Evolutionary conservation across 371 early-diverging fungal species (phyloP).

Genomic region (Syncephalis fuscata): DNA sequence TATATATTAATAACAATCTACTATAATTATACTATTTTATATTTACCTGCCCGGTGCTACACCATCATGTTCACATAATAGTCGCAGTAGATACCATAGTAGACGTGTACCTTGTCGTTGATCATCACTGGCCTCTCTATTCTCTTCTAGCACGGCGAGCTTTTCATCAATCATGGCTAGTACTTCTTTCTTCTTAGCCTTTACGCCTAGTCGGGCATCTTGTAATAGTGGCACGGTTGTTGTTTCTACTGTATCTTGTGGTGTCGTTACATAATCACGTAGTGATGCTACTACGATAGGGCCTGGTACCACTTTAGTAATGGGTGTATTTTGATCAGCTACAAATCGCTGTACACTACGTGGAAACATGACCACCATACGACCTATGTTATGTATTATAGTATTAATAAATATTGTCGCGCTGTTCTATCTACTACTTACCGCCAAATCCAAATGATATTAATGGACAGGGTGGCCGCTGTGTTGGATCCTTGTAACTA

Average conservation of each 20-base stretch:
- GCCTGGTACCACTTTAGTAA: conserved; percentile 36
- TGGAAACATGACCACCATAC: conserved; percentile 52
- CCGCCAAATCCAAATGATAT: conserved; percentile 81
- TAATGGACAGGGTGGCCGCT: conserved; percentile 27
- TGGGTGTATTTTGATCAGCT: conserved; percentile 13
- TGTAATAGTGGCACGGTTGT: conserved; percentile 36
- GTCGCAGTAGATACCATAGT: conserved; percentile 42
- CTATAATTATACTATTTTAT: background rate
- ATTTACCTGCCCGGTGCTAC: conserved; percentile 42
- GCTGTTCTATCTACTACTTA: conserved; percentile 8
- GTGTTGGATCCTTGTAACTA: no score
- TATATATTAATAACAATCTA: background rate
- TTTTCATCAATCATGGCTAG: conserved; percentile 27
- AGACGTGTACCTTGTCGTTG: conserved; percentile 16
- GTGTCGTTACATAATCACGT: conserved; percentile 14
- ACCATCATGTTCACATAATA: conserved; percentile 48
- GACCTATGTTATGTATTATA: conserved; percentile 24
- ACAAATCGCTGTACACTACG: conserved; percentile 45
- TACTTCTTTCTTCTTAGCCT: conserved; percentile 52
- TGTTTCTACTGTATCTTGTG: no score
- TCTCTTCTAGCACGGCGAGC: conserved; percentile 18
- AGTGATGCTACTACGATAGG: conserved; percentile 29
- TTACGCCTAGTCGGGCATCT: conserved; percentile 18
- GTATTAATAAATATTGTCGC: conserved; percentile 30
- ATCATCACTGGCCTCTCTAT: conserved; percentile 5